These are phyloP conservation scores for Cystoderma amianthinum DNA, from an alignment of 768 basidiomycete species.

Conservation along the genomic window DNA sequence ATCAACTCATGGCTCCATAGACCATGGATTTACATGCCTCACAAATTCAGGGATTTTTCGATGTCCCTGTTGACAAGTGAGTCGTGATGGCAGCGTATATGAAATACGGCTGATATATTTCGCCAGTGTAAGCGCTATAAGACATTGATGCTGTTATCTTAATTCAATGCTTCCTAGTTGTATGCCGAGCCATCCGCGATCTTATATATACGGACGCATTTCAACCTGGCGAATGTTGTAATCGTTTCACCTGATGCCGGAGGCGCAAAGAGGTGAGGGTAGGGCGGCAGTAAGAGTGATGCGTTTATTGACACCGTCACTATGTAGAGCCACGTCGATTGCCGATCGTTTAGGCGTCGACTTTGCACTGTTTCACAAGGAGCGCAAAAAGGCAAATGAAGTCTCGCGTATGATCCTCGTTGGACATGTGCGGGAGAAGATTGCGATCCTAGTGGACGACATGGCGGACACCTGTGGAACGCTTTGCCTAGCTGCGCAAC, in stretches of 20 bases:
- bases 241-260: constrained; percentile 98
- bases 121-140: constrained; percentile 15
- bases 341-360: constrained; percentile 95
- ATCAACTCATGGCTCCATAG: constrained; percentile 25
- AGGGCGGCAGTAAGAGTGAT: constrained; percentile 1
- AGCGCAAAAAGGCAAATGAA: constrained; percentile 94
- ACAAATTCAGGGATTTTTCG: constrained; percentile 99
- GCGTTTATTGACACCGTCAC: constrained; percentile 6
- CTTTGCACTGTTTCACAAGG: constrained; percentile 98
- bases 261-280: constrained; percentile 84
- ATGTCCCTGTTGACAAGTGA: constrained; percentile 99
- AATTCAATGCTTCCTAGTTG: constrained; percentile 60
- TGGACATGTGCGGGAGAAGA: constrained; percentile 87
- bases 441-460: constrained; percentile 95
- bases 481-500: constrained; percentile 83
- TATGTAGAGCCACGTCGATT: constrained; percentile 87
- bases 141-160: constrained; percentile 12
- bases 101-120: constrained; percentile 8
- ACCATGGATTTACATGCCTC: constrained; percentile 99
- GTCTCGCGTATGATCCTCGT: constrained; percentile 95
- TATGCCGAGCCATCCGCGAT: constrained; percentile 96
- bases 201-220: constrained; percentile 89
- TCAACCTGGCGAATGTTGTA: constrained; percentile 78
- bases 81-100: constrained; percentile 24
- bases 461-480: constrained; percentile 98